phyloP scores from a whole-genome alignment of 257 asterid species.

The Nemophila menziesii region DNA sequence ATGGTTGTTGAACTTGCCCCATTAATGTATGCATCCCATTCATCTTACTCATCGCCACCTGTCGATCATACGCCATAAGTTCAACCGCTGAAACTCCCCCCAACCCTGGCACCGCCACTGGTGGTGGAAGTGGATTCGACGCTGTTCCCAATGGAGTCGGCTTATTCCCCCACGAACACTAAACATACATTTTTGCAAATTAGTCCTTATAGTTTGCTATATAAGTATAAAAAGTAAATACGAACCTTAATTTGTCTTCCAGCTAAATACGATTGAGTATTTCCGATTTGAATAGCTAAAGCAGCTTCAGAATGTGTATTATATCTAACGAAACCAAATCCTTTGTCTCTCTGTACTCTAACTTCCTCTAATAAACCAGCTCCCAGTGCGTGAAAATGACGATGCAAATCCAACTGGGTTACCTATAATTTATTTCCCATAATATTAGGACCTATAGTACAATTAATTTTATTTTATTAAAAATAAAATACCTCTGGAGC shows the following conservation, averaged over 20 bases:
- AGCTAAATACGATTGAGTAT: slow-evolving; percentile 49
- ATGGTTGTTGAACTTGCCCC: slow-evolving; percentile 29
- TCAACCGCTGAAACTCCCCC: slow-evolving; percentile 53
- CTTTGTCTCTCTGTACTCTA: slow-evolving; percentile 90
- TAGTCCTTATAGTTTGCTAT: no score
- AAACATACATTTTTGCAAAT: slow-evolving; percentile 2
- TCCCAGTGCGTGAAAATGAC: slow-evolving; percentile 77
- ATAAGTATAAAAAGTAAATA: no score
- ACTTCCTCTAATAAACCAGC: slow-evolving; percentile 92
- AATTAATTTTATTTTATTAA: background rate
- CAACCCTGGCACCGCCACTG: slow-evolving; percentile 46
- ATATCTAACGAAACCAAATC: slow-evolving; percentile 85
- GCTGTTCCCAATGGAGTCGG: slow-evolving; percentile 85
- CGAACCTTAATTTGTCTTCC: slow-evolving; percentile 83
- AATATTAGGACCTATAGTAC: background rate
- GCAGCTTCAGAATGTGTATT: slow-evolving; percentile 86
- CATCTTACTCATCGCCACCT: slow-evolving; percentile 73
- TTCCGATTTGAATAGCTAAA: slow-evolving; percentile 77
- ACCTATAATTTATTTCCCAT: slow-evolving; percentile 35
- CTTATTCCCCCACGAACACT: slow-evolving; percentile 98
- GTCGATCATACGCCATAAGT: slow-evolving; percentile 62
- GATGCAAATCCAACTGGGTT: slow-evolving; percentile 80
- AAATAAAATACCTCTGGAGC: slow-evolving; percentile 57
- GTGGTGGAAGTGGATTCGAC: slow-evolving; percentile 89
- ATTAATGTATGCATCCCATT: slow-evolving; percentile 46